A percentile compares a stretch with the other conserved stretches of the same genome.
Conservation (phyloP, 208 protist genomes). For the Acanthamoeba lenticulata region DNA sequence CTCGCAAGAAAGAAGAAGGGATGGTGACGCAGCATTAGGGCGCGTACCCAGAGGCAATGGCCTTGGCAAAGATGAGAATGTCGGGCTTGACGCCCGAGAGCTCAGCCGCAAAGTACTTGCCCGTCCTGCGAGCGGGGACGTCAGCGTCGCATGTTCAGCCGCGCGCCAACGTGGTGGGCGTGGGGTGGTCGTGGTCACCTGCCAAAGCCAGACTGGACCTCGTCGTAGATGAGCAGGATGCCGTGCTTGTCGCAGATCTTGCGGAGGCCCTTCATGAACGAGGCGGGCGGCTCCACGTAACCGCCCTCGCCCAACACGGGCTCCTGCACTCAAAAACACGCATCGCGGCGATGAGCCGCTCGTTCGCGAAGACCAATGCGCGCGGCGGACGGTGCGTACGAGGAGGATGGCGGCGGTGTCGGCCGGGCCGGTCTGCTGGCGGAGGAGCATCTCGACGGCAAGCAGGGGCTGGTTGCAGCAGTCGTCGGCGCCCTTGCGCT, state of each 20-base stretch:
- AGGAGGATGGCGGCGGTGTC: conserved; percentile 74
- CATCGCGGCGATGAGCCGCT: conserved; percentile 61
- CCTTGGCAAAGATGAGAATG: conserved; percentile 66
- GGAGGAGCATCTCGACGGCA: conserved; percentile 72
- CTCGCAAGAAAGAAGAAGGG: neutral
- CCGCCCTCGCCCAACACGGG: conserved; percentile 71
- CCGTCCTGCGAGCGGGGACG: too few relatives aligned
- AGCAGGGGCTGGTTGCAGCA: conserved; percentile 67
- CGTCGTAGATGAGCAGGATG: conserved; percentile 72
- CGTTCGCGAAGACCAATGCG: too few relatives aligned
- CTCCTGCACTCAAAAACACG: conserved; percentile 57
- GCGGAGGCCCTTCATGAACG: conserved; percentile 57
- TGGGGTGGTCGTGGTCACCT: too few relatives aligned
- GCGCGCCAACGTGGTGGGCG: too few relatives aligned
- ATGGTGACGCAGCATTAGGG: neutral
- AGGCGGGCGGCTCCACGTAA: conserved; percentile 17
- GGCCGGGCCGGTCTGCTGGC: conserved; percentile 65
- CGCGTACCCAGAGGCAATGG: neutral
- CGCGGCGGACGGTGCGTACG: conserved; percentile 65
- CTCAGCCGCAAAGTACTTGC: conserved; percentile 79
- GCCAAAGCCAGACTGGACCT: conserved; percentile 83
- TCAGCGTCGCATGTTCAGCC: too few relatives aligned
- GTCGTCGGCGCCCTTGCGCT: neutral
- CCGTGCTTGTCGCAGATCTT: conserved; percentile 49
- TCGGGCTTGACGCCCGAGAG: conserved; percentile 76